Evolutionary conservation across 2,329 filamentous ascomycete species (phyloP), one percentile per base, ranked within the genome.

Genomic region (Chaetomium sp.): DNA sequence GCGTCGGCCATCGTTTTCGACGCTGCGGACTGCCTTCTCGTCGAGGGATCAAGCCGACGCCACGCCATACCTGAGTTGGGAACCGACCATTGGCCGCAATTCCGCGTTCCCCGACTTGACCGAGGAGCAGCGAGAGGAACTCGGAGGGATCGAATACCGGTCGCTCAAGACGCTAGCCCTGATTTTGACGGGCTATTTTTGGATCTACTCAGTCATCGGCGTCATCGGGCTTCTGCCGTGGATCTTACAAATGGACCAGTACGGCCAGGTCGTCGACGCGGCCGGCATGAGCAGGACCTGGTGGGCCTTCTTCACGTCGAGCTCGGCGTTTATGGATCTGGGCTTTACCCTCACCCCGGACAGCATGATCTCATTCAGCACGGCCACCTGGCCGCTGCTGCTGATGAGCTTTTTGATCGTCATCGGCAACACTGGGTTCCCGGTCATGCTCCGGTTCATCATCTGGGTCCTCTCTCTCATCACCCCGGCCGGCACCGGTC

Each of bases 61-160:
- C 1, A 88, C 89, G 74, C 94, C 94, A 0, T 99, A 99, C 69
- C 80, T 99, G 51, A 96, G 90, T 70, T 97, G 90, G 81, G 86
- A 91, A 57, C 90, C 94, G 2, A 99, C 94, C 0, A 81, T 96
- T 53, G 92, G 88, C 32, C 85, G 94, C 60, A 99, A 99, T 69
- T 97, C 92, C 9, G 87, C 89, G 40, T 99, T 97, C 66, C 80
- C 94, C 10, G 89, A 91, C 62, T 72, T 99, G 61, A 89, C 87
- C 0, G 87, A 95, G 62, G 90, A 94, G 61, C 91, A 99, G 71
- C 83, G 94, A 62, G 91, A 99, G 68, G 94, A 99, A 70, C 75
- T 99, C 2, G 94, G 94, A 9, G 94, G 94, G 19, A 96, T 99
- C 60, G 94, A 99, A 70, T 99, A 99, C 67, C 86, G 94, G 5